phyloP scores from a whole-genome alignment of 768 basidiomycete species.

The Trametes villosa region DNA sequence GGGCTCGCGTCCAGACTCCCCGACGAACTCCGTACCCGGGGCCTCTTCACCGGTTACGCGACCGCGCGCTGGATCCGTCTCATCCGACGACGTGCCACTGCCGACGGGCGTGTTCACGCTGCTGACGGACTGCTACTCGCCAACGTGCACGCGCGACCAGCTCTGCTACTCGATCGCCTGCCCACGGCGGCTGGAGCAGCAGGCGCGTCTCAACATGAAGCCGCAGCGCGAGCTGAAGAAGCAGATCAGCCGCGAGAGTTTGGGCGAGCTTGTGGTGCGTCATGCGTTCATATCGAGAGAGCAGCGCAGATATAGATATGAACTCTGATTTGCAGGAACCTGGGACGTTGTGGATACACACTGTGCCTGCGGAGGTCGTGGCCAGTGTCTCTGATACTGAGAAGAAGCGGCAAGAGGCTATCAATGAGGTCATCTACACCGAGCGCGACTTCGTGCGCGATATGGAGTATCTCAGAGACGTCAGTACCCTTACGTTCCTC shows the following conservation, averaged over 20 bases:
- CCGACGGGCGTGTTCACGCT: constrained; percentile 96
- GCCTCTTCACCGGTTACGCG: constrained; percentile 32
- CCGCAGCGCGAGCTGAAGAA: constrained; percentile 87
- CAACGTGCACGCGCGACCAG: constrained; percentile 91
- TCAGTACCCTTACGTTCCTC: constrained; percentile 44
- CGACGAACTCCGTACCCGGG: constrained; percentile 29
- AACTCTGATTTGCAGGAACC: constrained; percentile 51
- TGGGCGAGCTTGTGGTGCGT: constrained; percentile 76
- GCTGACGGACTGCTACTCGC: constrained; percentile 96
- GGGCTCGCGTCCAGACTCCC: constrained; percentile 28
- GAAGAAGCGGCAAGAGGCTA: constrained; percentile 96
- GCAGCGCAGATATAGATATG: background rate
- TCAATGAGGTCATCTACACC: constrained; percentile 95
- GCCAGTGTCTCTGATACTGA: constrained; percentile 91
- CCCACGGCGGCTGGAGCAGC: constrained; percentile 91
- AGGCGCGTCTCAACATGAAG: constrained; percentile 92
- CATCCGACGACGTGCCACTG: constrained; percentile 66
- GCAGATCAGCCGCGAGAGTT: constrained; percentile 79
- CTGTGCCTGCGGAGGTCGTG: constrained; percentile 92
- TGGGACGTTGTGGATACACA: constrained; percentile 94
- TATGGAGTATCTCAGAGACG: constrained; percentile 96
- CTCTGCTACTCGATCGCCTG: constrained; percentile 99
- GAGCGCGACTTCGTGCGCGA: constrained; percentile 98
- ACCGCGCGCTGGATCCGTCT: constrained; percentile 47
- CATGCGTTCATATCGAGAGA: constrained; percentile 26